Evolutionary conservation across 352 stramenopile species (phyloP), one percentile per base, ranked within the genome.

Genomic region (Phytophthora sp.): DNA sequence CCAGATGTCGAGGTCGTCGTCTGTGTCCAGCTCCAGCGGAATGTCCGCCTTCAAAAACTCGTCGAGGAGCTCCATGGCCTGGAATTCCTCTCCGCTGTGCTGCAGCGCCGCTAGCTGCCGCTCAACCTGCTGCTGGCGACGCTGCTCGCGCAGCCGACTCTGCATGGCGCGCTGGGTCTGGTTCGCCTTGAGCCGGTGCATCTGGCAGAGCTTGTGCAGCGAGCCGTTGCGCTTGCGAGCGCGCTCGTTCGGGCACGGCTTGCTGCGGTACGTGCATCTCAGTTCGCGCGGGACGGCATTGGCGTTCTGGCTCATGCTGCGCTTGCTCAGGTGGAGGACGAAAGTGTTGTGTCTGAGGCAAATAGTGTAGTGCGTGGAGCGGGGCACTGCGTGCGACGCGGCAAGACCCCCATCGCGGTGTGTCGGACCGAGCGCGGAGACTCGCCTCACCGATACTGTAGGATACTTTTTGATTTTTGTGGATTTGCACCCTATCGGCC

Each of bases 171-270:
- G 77, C 54, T 88, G 79, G 31, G 77, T 84, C 17, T 78, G 71
- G 55, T 88, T 88, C 42, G 77, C 76, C 54, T 84, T 82, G 41
- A 72, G 50, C 12, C 79, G 76, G 53, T 88, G 79, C 28, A 64
- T 68, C 34, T 76, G 60, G 37, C 79, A 88, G 32, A 88, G 74
- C 26, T 75, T 79, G 57, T 88, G 79, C 26, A 81, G 49, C 1
- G 56, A 58, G 26, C 79, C 79, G 28, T 80, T 82, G 42, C 65
- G 72, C 69, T 88, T 88, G 41, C 60, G 62, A 24, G 79, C 76
- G 5, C 79, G 76, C 35, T 76, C 60, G 34, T 87, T 82, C 24
- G 50, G 53, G 38, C 79, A 88, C 0, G 63, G 60, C 31, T 86
- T 86, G 54, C 74, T 79, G 48, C 68, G 69, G 62, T 87, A 87